phyloP scores from a whole-genome alignment of 169 alveolate genomes.

The Blepharisma undulans region DNA sequence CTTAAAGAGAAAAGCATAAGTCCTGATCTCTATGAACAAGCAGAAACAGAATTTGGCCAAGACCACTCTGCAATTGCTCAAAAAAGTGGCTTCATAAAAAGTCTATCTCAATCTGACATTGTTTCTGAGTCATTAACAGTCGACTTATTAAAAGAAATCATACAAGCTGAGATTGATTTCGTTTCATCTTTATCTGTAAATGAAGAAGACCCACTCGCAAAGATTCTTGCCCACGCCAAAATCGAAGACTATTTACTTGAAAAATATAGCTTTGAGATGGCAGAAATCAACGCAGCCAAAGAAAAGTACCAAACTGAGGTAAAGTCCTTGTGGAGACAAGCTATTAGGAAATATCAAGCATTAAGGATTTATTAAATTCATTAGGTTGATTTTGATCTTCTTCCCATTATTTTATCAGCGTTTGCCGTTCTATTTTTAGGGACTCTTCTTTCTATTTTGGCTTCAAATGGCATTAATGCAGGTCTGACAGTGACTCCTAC shows the following conservation, averaged over 20 bases:
- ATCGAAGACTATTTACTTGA: neutral
- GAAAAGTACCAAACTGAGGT: neutral
- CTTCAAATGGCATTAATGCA: slow-evolving; percentile 35
- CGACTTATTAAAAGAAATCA: neutral
- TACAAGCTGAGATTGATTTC: neutral
- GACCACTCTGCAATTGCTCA: neutral
- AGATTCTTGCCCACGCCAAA: neutral
- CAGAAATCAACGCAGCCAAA: neutral
- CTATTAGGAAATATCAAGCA: neutral
- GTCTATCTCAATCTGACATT: neutral
- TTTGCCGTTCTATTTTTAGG: neutral
- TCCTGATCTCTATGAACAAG: neutral
- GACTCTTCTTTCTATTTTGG: neutral
- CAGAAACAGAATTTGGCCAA: neutral
- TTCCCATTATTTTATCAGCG: neutral
- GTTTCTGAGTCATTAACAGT: neutral
- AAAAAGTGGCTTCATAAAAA: neutral
- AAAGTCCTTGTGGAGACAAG: neutral
- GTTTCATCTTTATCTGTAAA: neutral
- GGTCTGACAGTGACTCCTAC: neutral
- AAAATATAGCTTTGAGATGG: neutral
- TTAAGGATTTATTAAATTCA: neutral
- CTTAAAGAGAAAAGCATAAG: neutral
- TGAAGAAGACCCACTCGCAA: neutral
- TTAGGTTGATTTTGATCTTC: neutral